These are phyloP conservation scores for Leccinum imitatum DNA, from an alignment of 768 basidiomycete species.

Conservation along the genomic window DNA sequence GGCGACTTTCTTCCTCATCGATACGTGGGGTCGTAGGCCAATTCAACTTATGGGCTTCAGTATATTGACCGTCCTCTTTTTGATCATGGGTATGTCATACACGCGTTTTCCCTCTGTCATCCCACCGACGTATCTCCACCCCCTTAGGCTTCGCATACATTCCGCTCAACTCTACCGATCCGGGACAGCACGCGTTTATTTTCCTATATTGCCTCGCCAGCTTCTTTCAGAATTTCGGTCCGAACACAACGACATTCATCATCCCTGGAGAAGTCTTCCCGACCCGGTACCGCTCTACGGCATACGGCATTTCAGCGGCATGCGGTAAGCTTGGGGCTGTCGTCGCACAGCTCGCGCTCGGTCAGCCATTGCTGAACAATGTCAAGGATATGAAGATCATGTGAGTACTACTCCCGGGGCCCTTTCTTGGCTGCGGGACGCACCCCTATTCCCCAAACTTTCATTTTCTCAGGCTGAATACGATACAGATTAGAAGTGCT, in stretches of 20 bases:
- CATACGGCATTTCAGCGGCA: constrained; percentile 78
- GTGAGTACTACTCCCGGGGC: constrained; percentile 38
- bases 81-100: constrained; percentile 57
- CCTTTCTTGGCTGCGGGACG: neutral
- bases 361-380: constrained; percentile 53
- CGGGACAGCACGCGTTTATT: constrained; percentile 57
- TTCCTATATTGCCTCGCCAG: constrained; percentile 15
- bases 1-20: constrained; percentile 62
- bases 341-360: constrained; percentile 75
- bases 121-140: neutral
- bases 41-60: constrained; percentile 77
- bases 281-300: constrained; percentile 68
- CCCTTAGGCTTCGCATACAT: neutral
- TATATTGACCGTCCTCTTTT: constrained; percentile 62
- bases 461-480: neutral
- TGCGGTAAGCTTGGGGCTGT: constrained; percentile 74
- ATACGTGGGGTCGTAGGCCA: constrained; percentile 69
- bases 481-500: constrained; percentile 64
- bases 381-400: constrained; percentile 62
- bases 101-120: neutral
- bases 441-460: neutral
- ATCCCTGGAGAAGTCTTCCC: constrained; percentile 80
- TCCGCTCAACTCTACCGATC: constrained; percentile 41
- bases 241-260: constrained; percentile 66
- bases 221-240: constrained; percentile 21